Evolutionary conservation across 768 basidiomycete species (phyloP), one percentile per base, ranked within the genome.

Genomic region (Kwoniella europaea): DNA sequence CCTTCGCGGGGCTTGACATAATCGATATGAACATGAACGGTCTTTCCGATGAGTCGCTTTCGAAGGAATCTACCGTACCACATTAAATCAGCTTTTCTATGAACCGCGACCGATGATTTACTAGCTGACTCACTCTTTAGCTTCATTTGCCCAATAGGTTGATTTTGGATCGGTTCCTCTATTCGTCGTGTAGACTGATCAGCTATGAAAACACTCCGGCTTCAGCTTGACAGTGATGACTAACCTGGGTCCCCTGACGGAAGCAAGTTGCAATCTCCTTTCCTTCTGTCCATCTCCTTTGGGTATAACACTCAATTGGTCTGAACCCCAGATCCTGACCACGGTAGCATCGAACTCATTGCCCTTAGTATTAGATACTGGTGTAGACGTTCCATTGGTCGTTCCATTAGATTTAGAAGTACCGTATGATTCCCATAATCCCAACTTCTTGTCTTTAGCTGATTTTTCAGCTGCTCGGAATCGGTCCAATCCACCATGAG

Each of bases 1-100:
- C 95, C 96, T 73, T 98, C 94, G 44, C 88, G 88, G 5, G 94
- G 93, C 71, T 94, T 91, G 73, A 95, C 82, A 76, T 97, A 98
- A 84, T 99, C 96, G 54, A 97, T 86, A 27, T 72, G 75, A 22
- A 86, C 84, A 67, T 82, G 79, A 18, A 85, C 84, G 41, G 76
- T 76, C 67, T 84, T 81, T 53, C 96, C 96, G 71, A 98, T 95
- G 22, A 98, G 86, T 74, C 89, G 91, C 85, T 93, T 96, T 58
- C 96, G 88, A 43, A 98, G 84, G 85, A 94, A 94, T 82, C 85
- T 81, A 20, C 2, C 15, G 12, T 41, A 54, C 1, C 15, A 55
- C 0, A 16, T 20, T 18, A 61, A 20, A 56, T 74, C 60, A 75
- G 59, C 50, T 20, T 29, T 61, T 7, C 20, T 35, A 35, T 7